A percentile compares a stretch with the other conserved stretches of the same genome.
Evolutionary conservation across 208 protist genomes (phyloP).

Genomic region (Trypanosoma congolense): DNA sequence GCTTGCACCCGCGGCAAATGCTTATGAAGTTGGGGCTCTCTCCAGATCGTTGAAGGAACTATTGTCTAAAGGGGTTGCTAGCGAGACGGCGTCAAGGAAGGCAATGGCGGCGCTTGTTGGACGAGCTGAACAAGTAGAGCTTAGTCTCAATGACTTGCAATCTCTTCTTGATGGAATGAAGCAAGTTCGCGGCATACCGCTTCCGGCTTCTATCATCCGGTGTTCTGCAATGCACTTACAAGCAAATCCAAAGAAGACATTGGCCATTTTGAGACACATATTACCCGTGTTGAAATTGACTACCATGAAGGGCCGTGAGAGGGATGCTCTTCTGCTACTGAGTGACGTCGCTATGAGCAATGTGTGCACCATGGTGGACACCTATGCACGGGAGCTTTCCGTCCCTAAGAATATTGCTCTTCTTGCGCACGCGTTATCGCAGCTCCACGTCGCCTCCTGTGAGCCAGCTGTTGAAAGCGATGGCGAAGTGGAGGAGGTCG

Average conservation of each 20-base stretch:
- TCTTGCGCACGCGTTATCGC: conserved; percentile 22
- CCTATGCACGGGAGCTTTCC: not conserved
- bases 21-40: conserved; percentile 35
- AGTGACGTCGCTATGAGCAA: conserved; percentile 17
- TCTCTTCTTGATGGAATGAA: conserved; percentile 19
- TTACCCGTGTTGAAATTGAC: conserved; percentile 13
- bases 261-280: conserved; percentile 13
- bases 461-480: conserved; percentile 3
- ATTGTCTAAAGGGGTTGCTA: conserved; percentile 4
- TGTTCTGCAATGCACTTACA: conserved; percentile 9
- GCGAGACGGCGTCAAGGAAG: conserved; percentile 2
- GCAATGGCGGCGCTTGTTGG: conserved; percentile 12
- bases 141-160: conserved; percentile 17
- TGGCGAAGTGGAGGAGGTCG: not conserved
- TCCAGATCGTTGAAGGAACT: conserved; percentile 22
- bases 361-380: conserved; percentile 1
- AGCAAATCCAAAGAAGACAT: conserved; percentile 15
- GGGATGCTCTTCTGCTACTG: conserved; percentile 13
- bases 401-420: conserved; percentile 13
- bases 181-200: not conserved
- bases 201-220: conserved; percentile 11
- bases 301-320: not conserved
- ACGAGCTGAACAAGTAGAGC: conserved; percentile 8
- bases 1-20: conserved; percentile 23
- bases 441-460: conserved; percentile 13